Percentiles rank a stretch among this genome's conserved stretches.
These are phyloP conservation scores for Gaultheria prostrata DNA, from an alignment of 148 eudicot species.

Conservation along the genomic window DNA sequence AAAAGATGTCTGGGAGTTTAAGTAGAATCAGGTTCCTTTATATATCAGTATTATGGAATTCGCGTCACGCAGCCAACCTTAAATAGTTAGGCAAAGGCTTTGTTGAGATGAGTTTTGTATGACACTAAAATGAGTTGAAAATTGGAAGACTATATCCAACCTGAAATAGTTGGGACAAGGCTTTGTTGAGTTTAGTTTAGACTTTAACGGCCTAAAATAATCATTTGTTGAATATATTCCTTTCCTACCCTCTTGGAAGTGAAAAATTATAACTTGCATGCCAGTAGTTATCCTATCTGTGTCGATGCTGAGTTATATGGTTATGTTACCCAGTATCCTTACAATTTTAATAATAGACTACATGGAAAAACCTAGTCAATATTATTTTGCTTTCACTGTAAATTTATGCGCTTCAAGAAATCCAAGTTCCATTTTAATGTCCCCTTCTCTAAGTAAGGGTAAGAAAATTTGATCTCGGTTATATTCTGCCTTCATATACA, in stretches of 20 bases:
- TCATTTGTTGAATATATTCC: background rate
- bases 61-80: background rate
- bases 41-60: background rate
- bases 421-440: background rate
- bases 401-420: background rate
- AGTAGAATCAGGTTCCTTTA: background rate
- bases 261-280: background rate
- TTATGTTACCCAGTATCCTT: background rate
- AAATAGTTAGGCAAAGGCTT: background rate
- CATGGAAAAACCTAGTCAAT: background rate
- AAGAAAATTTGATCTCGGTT: too few relatives aligned
- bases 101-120: background rate
- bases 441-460: too few relatives aligned
- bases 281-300: background rate
- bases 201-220: background rate
- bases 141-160: too few relatives aligned
- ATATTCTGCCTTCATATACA: too few relatives aligned
- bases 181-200: background rate
- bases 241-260: background rate
- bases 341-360: background rate
- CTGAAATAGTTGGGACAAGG: background rate
- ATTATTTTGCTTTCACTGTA: background rate
- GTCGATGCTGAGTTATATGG: background rate
- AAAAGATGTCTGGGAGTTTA: background rate
- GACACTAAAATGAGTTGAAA: background rate